A percentile compares a stretch with the other conserved stretches of the same genome.
Evolutionary conservation across 768 basidiomycete species (phyloP).

Genomic region (Leccinum variicolor): DNA sequence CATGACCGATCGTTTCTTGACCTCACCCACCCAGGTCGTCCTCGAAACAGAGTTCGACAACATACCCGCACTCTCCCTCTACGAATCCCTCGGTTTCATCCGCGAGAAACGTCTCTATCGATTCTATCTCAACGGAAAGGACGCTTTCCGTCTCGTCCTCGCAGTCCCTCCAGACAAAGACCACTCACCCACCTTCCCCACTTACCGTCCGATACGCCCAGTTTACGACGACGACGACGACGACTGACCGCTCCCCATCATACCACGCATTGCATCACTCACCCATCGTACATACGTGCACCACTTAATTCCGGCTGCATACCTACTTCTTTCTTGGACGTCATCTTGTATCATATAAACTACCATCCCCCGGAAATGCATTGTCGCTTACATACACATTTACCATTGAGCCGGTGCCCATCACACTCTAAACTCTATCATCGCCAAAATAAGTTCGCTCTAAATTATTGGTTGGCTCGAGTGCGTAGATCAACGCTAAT

Average conservation of each 20-base stretch:
- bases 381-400: too few species aligned
- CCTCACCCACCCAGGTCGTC: conserved; percentile 56
- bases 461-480: conserved; percentile 12
- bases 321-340: not conserved
- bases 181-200: conserved; percentile 8
- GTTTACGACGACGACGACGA: conserved; percentile 29
- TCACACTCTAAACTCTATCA: conserved; percentile 1
- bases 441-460: conserved; percentile 6
- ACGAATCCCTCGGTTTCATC: conserved; percentile 91
- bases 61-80: conserved; percentile 78
- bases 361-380: not conserved
- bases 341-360: conserved; percentile 7
- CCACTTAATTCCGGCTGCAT: conserved; percentile 6
- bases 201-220: conserved; percentile 17
- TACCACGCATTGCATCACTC: conserved; percentile 12
- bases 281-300: conserved; percentile 10
- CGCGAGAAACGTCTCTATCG: conserved; percentile 92
- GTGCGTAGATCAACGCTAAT: conserved; percentile 1
- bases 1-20: not conserved
- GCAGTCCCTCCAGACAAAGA: conserved; percentile 43
- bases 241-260: conserved; percentile 6
- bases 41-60: conserved; percentile 98
- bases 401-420: not conserved
- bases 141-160: conserved; percentile 84
- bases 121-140: conserved; percentile 97